Conservation (phyloP, 441 rosid genomes). For the Mallotus japonicus region DNA sequence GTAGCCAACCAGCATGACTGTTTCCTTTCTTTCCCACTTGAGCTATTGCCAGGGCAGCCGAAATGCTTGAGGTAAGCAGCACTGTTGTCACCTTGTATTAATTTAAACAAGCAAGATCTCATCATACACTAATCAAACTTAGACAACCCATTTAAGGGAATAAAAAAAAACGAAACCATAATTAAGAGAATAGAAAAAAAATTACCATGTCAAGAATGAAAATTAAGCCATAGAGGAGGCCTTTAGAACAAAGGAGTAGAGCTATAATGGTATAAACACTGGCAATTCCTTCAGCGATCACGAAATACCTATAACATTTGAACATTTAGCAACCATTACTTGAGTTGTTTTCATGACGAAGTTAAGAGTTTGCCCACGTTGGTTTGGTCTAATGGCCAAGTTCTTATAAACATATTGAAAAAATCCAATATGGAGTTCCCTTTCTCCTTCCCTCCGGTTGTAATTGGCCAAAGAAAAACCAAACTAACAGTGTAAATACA, state of each 20-base stretch:
- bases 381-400: too few relatives aligned
- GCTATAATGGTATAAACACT: conserved; percentile 36
- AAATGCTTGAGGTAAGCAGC: conserved; percentile 44
- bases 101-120: neutral
- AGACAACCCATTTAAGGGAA: too few relatives aligned
- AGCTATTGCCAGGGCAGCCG: conserved; percentile 54
- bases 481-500: too few relatives aligned
- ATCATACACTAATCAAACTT: neutral
- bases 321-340: neutral
- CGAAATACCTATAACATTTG: conserved; percentile 38
- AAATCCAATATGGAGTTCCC: too few relatives aligned
- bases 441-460: too few relatives aligned
- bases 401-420: too few relatives aligned
- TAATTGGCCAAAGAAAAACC: too few relatives aligned
- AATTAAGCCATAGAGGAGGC: conserved; percentile 29
- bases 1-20: conserved; percentile 61
- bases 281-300: conserved; percentile 51
- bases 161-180: neutral
- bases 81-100: conserved; percentile 26
- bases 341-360: too few relatives aligned
- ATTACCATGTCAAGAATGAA: conserved; percentile 45
- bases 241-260: conserved; percentile 31
- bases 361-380: too few relatives aligned
- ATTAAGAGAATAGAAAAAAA: neutral
- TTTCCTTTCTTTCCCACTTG: conserved; percentile 58